Conservation (phyloP, 2,329 filamentous ascomycete species). For the Aspergillus eucalypticola region DNA sequence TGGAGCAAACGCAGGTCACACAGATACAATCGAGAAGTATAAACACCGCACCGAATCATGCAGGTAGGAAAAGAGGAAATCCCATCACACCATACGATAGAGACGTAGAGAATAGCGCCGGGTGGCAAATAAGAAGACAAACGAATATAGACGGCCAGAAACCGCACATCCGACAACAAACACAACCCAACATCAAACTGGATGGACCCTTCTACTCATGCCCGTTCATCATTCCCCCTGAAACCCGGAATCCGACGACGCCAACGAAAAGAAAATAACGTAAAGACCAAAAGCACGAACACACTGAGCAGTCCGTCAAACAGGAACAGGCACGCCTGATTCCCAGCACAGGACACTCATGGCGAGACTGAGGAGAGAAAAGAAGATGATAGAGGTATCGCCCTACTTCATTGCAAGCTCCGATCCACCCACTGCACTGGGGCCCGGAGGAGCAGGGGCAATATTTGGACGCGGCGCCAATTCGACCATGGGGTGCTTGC, state of each 20-base stretch:
- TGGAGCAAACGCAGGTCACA: not conserved
- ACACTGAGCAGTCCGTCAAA: not conserved
- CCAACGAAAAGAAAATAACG: not conserved
- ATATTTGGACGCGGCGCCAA: conserved; percentile 31
- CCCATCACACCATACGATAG: conserved; percentile 2
- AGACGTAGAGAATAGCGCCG: not conserved
- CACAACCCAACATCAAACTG: not conserved
- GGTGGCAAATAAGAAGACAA: not conserved
- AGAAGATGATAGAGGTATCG: not conserved
- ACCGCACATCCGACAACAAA: not conserved
- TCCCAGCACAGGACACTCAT: not conserved
- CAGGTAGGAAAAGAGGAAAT: conserved; percentile 5
- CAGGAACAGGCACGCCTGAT: not conserved
- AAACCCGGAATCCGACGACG: conserved; percentile 3
- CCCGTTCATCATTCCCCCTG: conserved; percentile 4
- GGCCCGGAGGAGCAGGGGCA: conserved; percentile 22
- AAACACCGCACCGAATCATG: conserved; percentile 14
- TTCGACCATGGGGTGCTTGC: conserved; percentile 32
- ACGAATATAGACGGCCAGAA: not conserved
- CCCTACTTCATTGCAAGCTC: conserved; percentile 33
- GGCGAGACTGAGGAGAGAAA: conserved; percentile 3
- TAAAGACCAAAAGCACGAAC: not conserved
- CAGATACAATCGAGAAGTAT: not conserved
- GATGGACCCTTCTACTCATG: conserved; percentile 3
- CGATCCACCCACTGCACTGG: conserved; percentile 27